Conservation (phyloP, 2,329 filamentous ascomycete species). For the Scopulariopsis brevicaulis region DNA sequence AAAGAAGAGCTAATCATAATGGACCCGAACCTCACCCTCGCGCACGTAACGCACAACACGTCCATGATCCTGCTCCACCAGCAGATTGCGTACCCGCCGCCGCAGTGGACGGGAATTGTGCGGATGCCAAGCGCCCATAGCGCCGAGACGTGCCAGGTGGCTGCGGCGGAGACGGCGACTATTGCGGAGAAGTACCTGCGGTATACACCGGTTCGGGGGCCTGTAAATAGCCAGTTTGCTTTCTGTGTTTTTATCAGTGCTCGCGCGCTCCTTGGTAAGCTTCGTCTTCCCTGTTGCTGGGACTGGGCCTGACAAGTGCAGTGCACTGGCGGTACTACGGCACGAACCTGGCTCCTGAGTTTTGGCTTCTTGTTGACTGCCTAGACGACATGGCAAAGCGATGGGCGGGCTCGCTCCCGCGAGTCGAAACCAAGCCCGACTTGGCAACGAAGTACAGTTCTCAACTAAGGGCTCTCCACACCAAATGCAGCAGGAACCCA, state of each 20-base stretch:
- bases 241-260: conserved; percentile 35
- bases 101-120: conserved; percentile 15
- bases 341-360: conserved; percentile 11
- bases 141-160: conserved; percentile 34
- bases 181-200: conserved; percentile 34
- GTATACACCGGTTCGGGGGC: conserved; percentile 15
- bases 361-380: conserved; percentile 15
- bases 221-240: conserved; percentile 25
- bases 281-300: neutral
- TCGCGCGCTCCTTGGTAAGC: conserved; percentile 22
- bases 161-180: conserved; percentile 30
- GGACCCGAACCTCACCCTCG: conserved; percentile 36
- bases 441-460: conserved; percentile 12
- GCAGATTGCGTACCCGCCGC: conserved; percentile 29
- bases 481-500: conserved; percentile 6
- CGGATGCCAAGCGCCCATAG: conserved; percentile 29
- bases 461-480: conserved; percentile 8
- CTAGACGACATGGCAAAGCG: conserved; percentile 17
- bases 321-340: conserved; percentile 18
- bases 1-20: conserved; percentile 17
- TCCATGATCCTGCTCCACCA: conserved; percentile 38
- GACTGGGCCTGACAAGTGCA: neutral
- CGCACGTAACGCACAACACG: conserved; percentile 36
- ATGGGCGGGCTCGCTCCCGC: conserved; percentile 12
- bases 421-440: conserved; percentile 2